A percentile compares a stretch with the other conserved stretches of the same genome.
Conservation (phyloP, 805 yeast species). For the Maudiozyma saulgeensis region DNA sequence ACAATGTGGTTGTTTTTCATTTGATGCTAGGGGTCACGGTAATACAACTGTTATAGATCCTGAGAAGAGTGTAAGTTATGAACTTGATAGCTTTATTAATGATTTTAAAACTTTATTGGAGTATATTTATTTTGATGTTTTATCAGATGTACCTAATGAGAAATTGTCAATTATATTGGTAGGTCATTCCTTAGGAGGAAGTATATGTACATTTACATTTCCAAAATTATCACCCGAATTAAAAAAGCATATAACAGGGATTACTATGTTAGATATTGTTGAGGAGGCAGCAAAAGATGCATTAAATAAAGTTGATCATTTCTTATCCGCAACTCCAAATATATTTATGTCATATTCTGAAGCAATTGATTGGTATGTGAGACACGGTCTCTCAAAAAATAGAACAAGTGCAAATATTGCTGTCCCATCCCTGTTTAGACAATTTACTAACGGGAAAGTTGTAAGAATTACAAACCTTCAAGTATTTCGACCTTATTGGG, state of each 20-base stretch:
- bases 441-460: conserved; percentile 18
- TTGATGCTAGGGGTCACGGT: conserved; percentile 87
- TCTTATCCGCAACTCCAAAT: conserved; percentile 56
- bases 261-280: conserved; percentile 80
- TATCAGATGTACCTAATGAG: conserved; percentile 4
- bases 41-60: conserved; percentile 28
- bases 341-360: conserved; percentile 41
- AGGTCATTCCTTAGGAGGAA: conserved; percentile 93
- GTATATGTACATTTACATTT: conserved; percentile 56
- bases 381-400: conserved; percentile 44
- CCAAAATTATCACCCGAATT: conserved; percentile 13
- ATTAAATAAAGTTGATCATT: conserved; percentile 54
- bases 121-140: conserved; percentile 26
- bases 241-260: conserved; percentile 42
- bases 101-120: conserved; percentile 50
- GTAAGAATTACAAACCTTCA: conserved; percentile 60
- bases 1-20: conserved; percentile 55
- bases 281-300: conserved; percentile 84
- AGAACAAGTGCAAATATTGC: conserved; percentile 58
- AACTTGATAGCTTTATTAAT: conserved; percentile 40
- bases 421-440: conserved; percentile 57
- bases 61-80: conserved; percentile 29
- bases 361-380: conserved; percentile 81
- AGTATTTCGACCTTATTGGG: conserved; percentile 64
- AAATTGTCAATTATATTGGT: conserved; percentile 42